Conservation (phyloP, 1,284 basidiomycete species). For the Cryptococcus sp. region DNA sequence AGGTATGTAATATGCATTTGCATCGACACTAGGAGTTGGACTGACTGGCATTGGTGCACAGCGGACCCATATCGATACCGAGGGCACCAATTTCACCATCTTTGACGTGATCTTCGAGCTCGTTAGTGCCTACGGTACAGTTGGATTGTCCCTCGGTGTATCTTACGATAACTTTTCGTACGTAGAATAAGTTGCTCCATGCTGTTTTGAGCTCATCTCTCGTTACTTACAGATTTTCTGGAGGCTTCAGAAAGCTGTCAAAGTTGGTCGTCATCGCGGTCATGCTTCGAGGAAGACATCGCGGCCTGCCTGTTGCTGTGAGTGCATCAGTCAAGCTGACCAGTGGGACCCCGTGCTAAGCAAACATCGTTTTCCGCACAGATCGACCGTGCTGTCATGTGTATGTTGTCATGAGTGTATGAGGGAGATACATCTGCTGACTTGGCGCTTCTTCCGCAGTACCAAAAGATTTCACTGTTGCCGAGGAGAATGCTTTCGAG, state of each 20-base stretch:
- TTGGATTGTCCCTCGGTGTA: slow-evolving; percentile 78
- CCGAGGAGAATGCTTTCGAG: slow-evolving; percentile 45
- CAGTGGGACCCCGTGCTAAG: not conserved
- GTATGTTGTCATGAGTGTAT: slow-evolving; percentile 16
- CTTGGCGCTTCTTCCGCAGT: slow-evolving; percentile 19
- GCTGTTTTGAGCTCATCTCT: not conserved
- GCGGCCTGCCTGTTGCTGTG: slow-evolving; percentile 86
- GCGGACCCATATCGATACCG: slow-evolving; percentile 63
- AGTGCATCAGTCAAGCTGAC: slow-evolving; percentile 52
- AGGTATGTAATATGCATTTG: slow-evolving; percentile 58
- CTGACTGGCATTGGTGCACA: slow-evolving; percentile 37
- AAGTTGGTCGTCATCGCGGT: slow-evolving; percentile 83
- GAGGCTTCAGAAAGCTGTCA: slow-evolving; percentile 74
- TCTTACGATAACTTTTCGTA: slow-evolving; percentile 58
- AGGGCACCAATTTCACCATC: slow-evolving; percentile 70
- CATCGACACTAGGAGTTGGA: not conserved
- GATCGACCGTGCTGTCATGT: slow-evolving; percentile 54
- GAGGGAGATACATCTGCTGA: not conserved
- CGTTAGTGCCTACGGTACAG: slow-evolving; percentile 87
- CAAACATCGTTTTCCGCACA: slow-evolving; percentile 5
- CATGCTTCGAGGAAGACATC: slow-evolving; percentile 91
- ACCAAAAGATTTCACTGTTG: slow-evolving; percentile 48
- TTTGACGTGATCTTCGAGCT: slow-evolving; percentile 63
- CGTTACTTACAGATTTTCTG: slow-evolving; percentile 64
- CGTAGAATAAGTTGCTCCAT: slow-evolving; percentile 34